These are phyloP conservation scores for Diophrys sp. DNA, from an alignment of 73 alveolate species.

Conservation along the genomic window DNA sequence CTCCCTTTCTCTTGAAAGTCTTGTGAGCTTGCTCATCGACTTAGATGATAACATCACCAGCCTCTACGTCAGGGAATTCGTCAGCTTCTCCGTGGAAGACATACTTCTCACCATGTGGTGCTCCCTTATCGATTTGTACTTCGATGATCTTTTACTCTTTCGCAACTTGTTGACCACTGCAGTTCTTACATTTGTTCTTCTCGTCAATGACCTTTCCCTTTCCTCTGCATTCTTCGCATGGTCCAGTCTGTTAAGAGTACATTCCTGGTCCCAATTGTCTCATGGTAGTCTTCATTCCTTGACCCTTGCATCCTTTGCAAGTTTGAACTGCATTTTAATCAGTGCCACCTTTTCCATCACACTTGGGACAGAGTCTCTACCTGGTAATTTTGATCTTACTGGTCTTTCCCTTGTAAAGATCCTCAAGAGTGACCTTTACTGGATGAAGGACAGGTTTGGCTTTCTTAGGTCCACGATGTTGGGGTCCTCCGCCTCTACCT, in stretches of 20 bases:
- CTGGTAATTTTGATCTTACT: slow-evolving; percentile 72
- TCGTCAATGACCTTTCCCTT: slow-evolving; percentile 75
- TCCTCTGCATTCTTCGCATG: slow-evolving; percentile 92
- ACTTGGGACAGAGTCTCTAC: slow-evolving; percentile 78
- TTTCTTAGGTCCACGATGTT: slow-evolving; percentile 52
- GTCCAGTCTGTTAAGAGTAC: slow-evolving; percentile 61
- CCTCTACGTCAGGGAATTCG: slow-evolving; percentile 70
- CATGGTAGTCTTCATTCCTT: slow-evolving; percentile 79
- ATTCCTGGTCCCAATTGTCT: slow-evolving; percentile 78
- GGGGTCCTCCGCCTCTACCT: slow-evolving; percentile 57
- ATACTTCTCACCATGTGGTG: slow-evolving; percentile 84
- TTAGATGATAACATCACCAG: slow-evolving; percentile 75
- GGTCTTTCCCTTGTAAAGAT: slow-evolving; percentile 78
- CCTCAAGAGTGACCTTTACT: slow-evolving; percentile 78
- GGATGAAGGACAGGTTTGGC: slow-evolving; percentile 68
- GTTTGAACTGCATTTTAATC: slow-evolving; percentile 23
- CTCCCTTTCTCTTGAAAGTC: slow-evolving; percentile 85
- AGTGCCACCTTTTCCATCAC: slow-evolving; percentile 83
- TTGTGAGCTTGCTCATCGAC: slow-evolving; percentile 76
- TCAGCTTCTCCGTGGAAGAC: slow-evolving; percentile 74
- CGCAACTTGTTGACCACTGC: slow-evolving; percentile 79
- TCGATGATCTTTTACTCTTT: slow-evolving; percentile 59
- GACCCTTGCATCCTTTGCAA: slow-evolving; percentile 92
- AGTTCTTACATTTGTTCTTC: slow-evolving; percentile 84
- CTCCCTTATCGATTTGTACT: slow-evolving; percentile 85